Evolutionary conservation across 1,139 yeast species (phyloP).

Genomic region (Scheffersomyces illinoinensis): DNA sequence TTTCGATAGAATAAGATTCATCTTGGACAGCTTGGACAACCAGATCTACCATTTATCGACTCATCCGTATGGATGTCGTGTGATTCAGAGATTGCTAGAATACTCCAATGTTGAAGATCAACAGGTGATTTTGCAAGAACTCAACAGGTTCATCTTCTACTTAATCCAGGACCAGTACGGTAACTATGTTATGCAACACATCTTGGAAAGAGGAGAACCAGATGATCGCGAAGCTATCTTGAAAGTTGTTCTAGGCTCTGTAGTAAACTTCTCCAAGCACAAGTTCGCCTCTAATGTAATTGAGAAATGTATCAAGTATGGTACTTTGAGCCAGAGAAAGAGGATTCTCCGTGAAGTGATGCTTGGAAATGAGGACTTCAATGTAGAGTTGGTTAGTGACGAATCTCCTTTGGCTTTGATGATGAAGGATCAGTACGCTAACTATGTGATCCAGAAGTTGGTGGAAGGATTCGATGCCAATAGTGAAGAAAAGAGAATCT

Average conservation of each 20-base stretch:
- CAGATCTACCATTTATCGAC: conserved; percentile 89
- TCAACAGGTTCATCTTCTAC: conserved; percentile 70
- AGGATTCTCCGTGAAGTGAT: conserved; percentile 64
- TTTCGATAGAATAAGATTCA: conserved; percentile 65
- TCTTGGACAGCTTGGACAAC: conserved; percentile 69
- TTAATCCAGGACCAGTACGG: conserved; percentile 96
- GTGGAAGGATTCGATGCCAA: conserved; percentile 73
- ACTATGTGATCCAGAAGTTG: conserved; percentile 92
- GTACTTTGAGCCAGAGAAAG: conserved; percentile 62
- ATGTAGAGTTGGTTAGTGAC: conserved; percentile 44
- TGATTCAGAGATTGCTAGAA: conserved; percentile 88
- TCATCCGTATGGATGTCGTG: conserved; percentile 97
- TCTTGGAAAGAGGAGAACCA: conserved; percentile 74
- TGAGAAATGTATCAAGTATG: conserved; percentile 85
- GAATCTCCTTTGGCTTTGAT: conserved; percentile 70
- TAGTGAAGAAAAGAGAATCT: conserved; percentile 61
- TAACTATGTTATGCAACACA: conserved; percentile 95
- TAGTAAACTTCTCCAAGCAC: conserved; percentile 85
- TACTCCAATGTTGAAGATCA: conserved; percentile 66
- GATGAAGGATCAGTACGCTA: conserved; percentile 98
- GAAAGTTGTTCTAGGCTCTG: conserved; percentile 51
- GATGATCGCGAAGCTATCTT: conserved; percentile 45
- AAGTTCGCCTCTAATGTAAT: conserved; percentile 98
- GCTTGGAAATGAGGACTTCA: conserved; percentile 45
- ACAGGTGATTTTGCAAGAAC: conserved; percentile 62